Percentiles rank a stretch among this genome's conserved stretches.
These are phyloP conservation scores for Lodderomyces theae DNA, from an alignment of 1,139 yeast species.

Conservation along the genomic window DNA sequence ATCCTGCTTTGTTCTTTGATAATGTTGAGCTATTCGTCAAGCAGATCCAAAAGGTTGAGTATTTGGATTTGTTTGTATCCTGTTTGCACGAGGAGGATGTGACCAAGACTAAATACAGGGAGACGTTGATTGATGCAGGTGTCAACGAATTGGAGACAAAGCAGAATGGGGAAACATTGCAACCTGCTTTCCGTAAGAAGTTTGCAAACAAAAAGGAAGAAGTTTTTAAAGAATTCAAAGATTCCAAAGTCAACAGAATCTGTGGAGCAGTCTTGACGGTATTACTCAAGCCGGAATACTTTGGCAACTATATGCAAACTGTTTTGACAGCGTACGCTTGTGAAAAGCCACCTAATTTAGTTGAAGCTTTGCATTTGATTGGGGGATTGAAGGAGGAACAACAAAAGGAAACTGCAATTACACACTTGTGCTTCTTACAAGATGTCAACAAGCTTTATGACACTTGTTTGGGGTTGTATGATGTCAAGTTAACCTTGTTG, in stretches of 20 bases:
- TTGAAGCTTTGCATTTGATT: slow-evolving; percentile 67
- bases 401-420: slow-evolving; percentile 61
- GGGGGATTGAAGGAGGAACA: slow-evolving; percentile 45
- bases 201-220: slow-evolving; percentile 33
- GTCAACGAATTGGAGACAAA: slow-evolving; percentile 12
- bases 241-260: slow-evolving; percentile 70
- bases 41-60: slow-evolving; percentile 70
- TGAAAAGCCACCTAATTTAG: slow-evolving; percentile 81
- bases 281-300: slow-evolving; percentile 51
- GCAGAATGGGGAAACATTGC: slow-evolving; percentile 12
- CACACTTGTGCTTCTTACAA: slow-evolving; percentile 85
- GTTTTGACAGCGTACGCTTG: slow-evolving; percentile 91
- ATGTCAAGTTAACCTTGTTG: slow-evolving; percentile 72
- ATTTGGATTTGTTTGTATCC: slow-evolving; percentile 82
- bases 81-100: slow-evolving; percentile 88
- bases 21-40: slow-evolving; percentile 69
- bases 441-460: slow-evolving; percentile 83
- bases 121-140: slow-evolving; percentile 46
- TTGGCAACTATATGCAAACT: slow-evolving; percentile 65
- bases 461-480: slow-evolving; percentile 78
- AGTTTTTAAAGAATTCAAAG: slow-evolving; percentile 29
- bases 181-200: slow-evolving; percentile 20
- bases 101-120: slow-evolving; percentile 75
- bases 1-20: slow-evolving; percentile 62
- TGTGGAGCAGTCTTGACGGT: slow-evolving; percentile 69